phyloP scores from a whole-genome alignment of 2,329 filamentous ascomycete species.

The Grosmannia huntii region DNA sequence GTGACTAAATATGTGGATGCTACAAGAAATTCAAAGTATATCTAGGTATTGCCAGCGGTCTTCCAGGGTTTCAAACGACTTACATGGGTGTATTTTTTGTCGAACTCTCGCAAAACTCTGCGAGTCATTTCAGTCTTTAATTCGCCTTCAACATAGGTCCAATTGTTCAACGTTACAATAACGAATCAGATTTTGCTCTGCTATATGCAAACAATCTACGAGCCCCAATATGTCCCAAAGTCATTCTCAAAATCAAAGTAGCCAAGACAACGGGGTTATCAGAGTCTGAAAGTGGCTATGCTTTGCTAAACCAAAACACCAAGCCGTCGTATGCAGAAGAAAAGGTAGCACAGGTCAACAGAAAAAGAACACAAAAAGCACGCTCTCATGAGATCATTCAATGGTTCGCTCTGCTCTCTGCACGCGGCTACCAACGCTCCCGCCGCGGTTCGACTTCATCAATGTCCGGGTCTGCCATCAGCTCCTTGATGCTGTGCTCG shows the following conservation, averaged over 20 bases:
- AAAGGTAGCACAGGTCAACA: not conserved
- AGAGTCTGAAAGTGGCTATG: not conserved
- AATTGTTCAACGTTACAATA: too few species aligned
- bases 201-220: too few species aligned
- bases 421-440: not conserved
- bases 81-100: too few species aligned
- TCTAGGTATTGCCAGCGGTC: too few species aligned
- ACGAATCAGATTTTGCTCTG: too few species aligned
- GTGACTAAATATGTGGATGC: too few species aligned
- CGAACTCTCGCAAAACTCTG: too few species aligned
- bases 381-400: not conserved
- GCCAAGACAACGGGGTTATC: not conserved
- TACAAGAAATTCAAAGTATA: too few species aligned
- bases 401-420: not conserved
- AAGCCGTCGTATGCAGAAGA: not conserved
- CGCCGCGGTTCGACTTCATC: not conserved
- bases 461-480: conserved; percentile 16
- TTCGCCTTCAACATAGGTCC: too few species aligned
- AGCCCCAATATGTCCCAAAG: too few species aligned
- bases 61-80: too few species aligned
- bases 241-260: not conserved
- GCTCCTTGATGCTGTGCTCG: conserved; percentile 14
- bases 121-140: too few species aligned
- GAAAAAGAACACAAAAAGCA: not conserved
- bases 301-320: not conserved